Conservation (phyloP, 2,329 filamentous ascomycete species). For the Diaporthe destruens region DNA sequence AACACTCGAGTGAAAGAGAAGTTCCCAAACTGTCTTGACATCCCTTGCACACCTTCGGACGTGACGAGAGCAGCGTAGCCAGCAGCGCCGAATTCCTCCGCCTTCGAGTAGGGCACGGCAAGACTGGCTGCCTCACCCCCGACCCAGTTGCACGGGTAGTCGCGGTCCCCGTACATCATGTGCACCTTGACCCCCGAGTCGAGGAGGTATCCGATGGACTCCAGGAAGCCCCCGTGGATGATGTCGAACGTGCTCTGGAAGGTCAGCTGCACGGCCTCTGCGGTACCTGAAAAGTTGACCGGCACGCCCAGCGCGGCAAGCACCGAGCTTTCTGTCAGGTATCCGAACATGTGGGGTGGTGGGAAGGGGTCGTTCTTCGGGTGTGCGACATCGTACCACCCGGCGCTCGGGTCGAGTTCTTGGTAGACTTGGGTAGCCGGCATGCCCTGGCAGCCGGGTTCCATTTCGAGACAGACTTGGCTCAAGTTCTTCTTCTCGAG, state of each 20-base stretch:
- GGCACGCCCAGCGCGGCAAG: conserved; percentile 70
- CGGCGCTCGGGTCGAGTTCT: conserved; percentile 48
- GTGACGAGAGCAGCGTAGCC: conserved; percentile 74
- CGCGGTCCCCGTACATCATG: conserved; percentile 69
- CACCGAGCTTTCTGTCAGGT: conserved; percentile 68
- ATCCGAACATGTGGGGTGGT: conserved; percentile 64
- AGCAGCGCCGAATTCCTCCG: conserved; percentile 61
- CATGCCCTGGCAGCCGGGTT: neutral
- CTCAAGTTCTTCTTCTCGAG: conserved; percentile 63
- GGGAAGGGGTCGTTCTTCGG: conserved; percentile 65
- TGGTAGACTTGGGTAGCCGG: conserved; percentile 9
- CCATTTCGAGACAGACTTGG: conserved; percentile 57
- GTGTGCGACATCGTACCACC: conserved; percentile 70
- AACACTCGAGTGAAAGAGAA: conserved; percentile 70
- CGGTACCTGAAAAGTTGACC: conserved; percentile 66
- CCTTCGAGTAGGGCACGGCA: conserved; percentile 58
- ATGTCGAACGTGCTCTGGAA: conserved; percentile 56
- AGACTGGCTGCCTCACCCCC: conserved; percentile 66
- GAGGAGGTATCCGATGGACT: conserved; percentile 65
- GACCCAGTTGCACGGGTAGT: conserved; percentile 70
- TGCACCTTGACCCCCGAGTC: conserved; percentile 69
- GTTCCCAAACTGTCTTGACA: conserved; percentile 77
- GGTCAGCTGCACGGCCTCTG: conserved; percentile 56
- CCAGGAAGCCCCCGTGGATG: conserved; percentile 52
- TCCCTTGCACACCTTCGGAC: conserved; percentile 69